Percentiles rank a stretch among this genome's conserved stretches.
These are phyloP conservation scores for Letharia columbiana DNA, from an alignment of 495 filamentous ascomycete genomes.

Conservation along the genomic window DNA sequence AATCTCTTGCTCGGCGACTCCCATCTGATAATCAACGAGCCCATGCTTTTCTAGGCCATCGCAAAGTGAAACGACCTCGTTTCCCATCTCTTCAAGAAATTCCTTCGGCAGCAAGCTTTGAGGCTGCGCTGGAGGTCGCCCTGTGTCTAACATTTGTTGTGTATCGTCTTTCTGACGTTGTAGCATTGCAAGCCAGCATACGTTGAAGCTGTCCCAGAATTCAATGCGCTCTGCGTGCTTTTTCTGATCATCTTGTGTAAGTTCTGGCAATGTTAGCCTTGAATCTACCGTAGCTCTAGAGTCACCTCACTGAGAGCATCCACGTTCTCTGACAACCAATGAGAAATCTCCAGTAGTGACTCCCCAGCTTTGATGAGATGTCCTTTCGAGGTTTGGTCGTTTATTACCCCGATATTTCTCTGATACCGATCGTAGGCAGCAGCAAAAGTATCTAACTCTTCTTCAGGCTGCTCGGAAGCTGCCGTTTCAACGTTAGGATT, in stretches of 20 bases:
- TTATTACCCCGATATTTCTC: slow-evolving; percentile 59
- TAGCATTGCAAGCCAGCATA: slow-evolving; percentile 81
- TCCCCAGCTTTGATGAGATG: slow-evolving; percentile 62
- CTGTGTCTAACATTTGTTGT: slow-evolving; percentile 47
- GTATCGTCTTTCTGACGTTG: slow-evolving; percentile 80
- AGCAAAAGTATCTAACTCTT: slow-evolving; percentile 29
- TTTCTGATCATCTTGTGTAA: slow-evolving; percentile 65
- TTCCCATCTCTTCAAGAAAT: slow-evolving; percentile 67
- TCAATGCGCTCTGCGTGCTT: slow-evolving; percentile 62
- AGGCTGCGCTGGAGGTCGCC: slow-evolving; percentile 49
- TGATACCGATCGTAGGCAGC: slow-evolving; percentile 74
- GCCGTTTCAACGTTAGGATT: slow-evolving; percentile 29
- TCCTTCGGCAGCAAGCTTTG: slow-evolving; percentile 60
- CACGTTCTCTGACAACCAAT: slow-evolving; percentile 77
- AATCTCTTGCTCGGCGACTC: slow-evolving; percentile 92
- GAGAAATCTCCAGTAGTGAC: slow-evolving; percentile 68
- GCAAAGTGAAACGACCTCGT: slow-evolving; percentile 70
- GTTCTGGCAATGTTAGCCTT: slow-evolving; percentile 41
- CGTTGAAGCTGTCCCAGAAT: slow-evolving; percentile 92
- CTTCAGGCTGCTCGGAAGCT: slow-evolving; percentile 21
- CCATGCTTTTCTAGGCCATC: slow-evolving; percentile 82
- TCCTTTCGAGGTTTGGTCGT: slow-evolving; percentile 66
- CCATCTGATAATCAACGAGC: slow-evolving; percentile 93
- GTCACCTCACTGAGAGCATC: slow-evolving; percentile 67
- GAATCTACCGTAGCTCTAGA: slow-evolving; percentile 21